Evolutionary conservation across 148 eudicot genomes (phyloP).

Genomic region (Rhododendron williamsianum): DNA sequence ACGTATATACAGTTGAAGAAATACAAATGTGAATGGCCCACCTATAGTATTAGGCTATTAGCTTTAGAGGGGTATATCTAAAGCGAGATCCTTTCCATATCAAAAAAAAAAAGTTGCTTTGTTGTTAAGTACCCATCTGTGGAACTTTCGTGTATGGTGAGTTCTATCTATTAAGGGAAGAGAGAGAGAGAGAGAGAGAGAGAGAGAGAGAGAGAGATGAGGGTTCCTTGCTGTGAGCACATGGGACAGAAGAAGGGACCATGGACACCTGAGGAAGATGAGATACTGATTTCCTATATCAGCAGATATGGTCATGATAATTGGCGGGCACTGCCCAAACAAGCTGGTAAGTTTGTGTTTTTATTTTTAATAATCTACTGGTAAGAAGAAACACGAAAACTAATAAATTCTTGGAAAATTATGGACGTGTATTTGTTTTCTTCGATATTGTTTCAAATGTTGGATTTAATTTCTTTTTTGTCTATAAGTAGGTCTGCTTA

Average conservation of each 20-base stretch:
- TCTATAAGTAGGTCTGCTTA: neutral
- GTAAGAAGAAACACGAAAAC: too few relatives aligned
- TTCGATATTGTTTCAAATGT: neutral
- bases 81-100: neutral
- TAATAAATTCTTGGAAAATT: too few relatives aligned
- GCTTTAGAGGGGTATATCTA: neutral
- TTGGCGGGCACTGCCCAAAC: conserved; percentile 14
- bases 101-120: neutral
- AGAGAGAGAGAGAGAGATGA: conserved; percentile 20
- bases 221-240: conserved; percentile 19
- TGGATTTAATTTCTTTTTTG: neutral
- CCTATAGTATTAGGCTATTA: neutral
- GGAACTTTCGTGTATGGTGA: neutral
- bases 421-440: neutral
- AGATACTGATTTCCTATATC: conserved; percentile 8
- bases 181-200: conserved; percentile 9
- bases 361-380: too few relatives aligned
- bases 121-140: neutral
- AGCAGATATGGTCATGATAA: conserved; percentile 1
- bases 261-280: conserved; percentile 18
- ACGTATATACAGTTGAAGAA: neutral
- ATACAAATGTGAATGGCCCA: neutral
- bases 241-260: conserved; percentile 19
- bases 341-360: conserved; percentile 11
- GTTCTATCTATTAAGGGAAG: neutral